Evolutionary conservation across 225 moss, liverwort and hornwort genomes (phyloP).

Genomic region (Marchantia polymorpha): DNA sequence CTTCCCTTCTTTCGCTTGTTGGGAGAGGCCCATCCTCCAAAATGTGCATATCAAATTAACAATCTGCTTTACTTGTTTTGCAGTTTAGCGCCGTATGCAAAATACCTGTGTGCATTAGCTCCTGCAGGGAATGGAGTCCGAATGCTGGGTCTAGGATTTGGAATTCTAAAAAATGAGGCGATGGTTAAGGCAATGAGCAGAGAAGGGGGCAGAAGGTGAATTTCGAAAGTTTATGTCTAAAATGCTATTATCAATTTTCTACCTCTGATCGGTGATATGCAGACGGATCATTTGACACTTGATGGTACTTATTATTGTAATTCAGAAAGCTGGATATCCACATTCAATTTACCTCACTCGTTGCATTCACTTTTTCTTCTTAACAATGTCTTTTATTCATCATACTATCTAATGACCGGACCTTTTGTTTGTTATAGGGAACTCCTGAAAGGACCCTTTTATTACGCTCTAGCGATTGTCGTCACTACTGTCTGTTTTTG

Average conservation of each 20-base stretch:
- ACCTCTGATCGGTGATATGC: too few relatives aligned
- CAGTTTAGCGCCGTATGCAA: constrained; percentile 59
- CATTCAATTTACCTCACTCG: too few relatives aligned
- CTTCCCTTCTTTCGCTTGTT: too few relatives aligned
- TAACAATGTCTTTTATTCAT: not conserved
- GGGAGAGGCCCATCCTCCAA: too few relatives aligned
- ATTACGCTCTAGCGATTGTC: constrained; percentile 66
- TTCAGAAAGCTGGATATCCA: too few relatives aligned
- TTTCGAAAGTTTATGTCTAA: not conserved
- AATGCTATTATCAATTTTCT: too few relatives aligned
- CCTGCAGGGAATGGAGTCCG: constrained; percentile 71
- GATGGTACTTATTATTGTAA: too few relatives aligned
- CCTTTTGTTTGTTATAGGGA: constrained; percentile 47
- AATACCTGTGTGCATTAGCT: constrained; percentile 77
- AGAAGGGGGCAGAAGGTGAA: constrained; percentile 76
- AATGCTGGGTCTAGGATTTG: constrained; percentile 69
- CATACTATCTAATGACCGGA: not conserved
- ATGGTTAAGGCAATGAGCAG: constrained; percentile 79
- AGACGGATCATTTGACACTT: too few relatives aligned
- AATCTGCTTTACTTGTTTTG: constrained; percentile 11
- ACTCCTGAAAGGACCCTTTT: constrained; percentile 75
- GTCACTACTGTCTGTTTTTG: constrained; percentile 72
- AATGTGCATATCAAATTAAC: too few relatives aligned
- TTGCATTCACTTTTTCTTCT: not conserved
- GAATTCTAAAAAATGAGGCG: constrained; percentile 65